Base-by-base conservation (phyloP, 345 rosid species). In the Acer yangbiense region DNA sequence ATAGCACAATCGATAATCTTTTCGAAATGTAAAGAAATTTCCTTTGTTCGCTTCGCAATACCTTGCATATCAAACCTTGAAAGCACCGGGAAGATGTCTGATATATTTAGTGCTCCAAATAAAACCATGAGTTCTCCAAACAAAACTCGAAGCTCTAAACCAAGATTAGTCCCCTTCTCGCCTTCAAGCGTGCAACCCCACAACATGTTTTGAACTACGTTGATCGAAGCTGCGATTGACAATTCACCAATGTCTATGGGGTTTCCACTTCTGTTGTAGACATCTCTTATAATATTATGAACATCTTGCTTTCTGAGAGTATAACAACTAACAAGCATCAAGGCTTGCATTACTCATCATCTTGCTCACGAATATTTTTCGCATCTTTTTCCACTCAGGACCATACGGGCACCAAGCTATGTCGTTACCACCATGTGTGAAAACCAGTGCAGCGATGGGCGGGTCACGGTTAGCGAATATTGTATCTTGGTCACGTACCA, bases 31-130 rank as follows among this genome's bases (percentile, higher is more conserved):
- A 2, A 8, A 0, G 13, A 11, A 8, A 80, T 14, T 60, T 73
- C 67, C 74, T 17, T 75, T 29, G 75, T 57, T 4, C 74, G 43
- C 77, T 65, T 85, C 73, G 71, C 72, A 7, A 85, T 23, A 54
- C 91, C 90, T 80, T 87, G 90, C 23, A 87, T 8, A 73, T 88
- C 94, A 58, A 87, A 81, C 75, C 81, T 18, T 0, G 86, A 82
- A 16, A 88, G 76, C 35, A 72, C 61, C 0, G 91, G 87, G 57
- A 87, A 85, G 41, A 88, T 25, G 55, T 88, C 91, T 0, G 91
- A 90, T 68, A 89, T 58, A 32, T 89, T 87, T 1, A 88, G 88
- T 17, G 71, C 83, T 12, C 81, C 89, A 3, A 76, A 6, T 0
- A 83, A 3, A n/a, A 68, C 76, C 83, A 83, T 79, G 0, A 79